These are phyloP conservation scores for Rhodotorula sp. DNA, from an alignment of 1,284 basidiomycete species.

Conservation along the genomic window DNA sequence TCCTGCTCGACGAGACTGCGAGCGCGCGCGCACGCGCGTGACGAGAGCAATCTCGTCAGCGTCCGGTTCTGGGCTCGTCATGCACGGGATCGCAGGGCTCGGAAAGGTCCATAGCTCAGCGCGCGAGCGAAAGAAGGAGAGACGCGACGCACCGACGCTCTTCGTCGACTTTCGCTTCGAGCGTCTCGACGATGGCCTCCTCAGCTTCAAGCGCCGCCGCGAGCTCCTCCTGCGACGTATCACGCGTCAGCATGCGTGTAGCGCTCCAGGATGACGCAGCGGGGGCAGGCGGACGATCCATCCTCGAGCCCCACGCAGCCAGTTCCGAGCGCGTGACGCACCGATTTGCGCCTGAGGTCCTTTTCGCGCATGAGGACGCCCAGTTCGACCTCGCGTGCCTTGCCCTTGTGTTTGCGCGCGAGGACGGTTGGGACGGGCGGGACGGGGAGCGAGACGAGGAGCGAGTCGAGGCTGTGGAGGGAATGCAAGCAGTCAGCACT, in stretches of 20 bases:
- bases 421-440: not conserved
- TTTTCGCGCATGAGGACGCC: too few relatives aligned
- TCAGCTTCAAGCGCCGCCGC: not conserved
- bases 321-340: not conserved
- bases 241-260: not conserved
- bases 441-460: not conserved
- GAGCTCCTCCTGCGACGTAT: not conserved
- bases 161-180: not conserved
- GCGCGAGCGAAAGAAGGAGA: not conserved
- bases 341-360: not conserved
- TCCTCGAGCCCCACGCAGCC: not conserved
- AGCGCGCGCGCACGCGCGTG: too few relatives aligned
- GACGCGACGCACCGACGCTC: not conserved
- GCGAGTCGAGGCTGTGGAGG: not conserved
- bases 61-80: too few relatives aligned
- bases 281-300: not conserved
- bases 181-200: not conserved
- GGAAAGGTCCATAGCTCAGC: not conserved
- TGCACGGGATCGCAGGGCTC: too few relatives aligned
- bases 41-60: too few relatives aligned
- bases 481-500: not conserved
- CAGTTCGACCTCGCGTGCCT: not conserved
- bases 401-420: too few relatives aligned
- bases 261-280: too few relatives aligned
- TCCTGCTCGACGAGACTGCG: too few relatives aligned